Conservation (phyloP, 768 basidiomycete species). For the Hortiboletus campestris region DNA sequence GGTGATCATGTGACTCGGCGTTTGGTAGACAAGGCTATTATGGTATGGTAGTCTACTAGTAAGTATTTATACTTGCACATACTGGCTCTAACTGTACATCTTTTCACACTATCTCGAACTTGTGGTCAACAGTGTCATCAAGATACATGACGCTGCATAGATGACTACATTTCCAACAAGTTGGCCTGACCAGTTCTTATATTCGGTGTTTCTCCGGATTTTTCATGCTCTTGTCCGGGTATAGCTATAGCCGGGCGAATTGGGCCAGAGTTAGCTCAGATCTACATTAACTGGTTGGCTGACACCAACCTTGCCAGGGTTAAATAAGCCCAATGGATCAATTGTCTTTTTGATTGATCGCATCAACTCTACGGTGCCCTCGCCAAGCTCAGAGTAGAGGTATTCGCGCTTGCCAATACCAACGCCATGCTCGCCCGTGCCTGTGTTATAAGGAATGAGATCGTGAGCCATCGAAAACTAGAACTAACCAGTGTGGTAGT, state of each 20-base stretch:
- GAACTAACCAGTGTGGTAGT: neutral
- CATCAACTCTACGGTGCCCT: constrained; percentile 82
- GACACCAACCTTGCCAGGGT: constrained; percentile 74
- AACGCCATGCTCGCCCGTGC: constrained; percentile 84
- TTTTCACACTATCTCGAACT: neutral
- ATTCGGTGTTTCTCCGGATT: neutral
- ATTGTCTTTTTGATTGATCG: constrained; percentile 71
- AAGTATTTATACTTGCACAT: no score
- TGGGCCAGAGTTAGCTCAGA: neutral
- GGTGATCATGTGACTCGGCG: constrained; percentile 15
- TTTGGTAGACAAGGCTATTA: neutral
- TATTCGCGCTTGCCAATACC: constrained; percentile 83
- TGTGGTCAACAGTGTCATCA: neutral
- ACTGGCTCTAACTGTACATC: neutral
- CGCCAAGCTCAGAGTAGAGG: constrained; percentile 77
- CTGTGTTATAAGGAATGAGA: constrained; percentile 28
- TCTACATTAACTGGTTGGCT: neutral
- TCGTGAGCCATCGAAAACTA: neutral
- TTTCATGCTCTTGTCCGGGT: constrained; percentile 27
- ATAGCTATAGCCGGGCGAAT: constrained; percentile 8
- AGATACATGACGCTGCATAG: neutral
- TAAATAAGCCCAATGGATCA: constrained; percentile 75
- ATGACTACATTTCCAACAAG: no score
- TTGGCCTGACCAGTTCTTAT: neutral
- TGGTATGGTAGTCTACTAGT: neutral